Evolutionary conservation across 306 rosid genomes (phyloP).

Genomic region (Acacia acuminata): DNA sequence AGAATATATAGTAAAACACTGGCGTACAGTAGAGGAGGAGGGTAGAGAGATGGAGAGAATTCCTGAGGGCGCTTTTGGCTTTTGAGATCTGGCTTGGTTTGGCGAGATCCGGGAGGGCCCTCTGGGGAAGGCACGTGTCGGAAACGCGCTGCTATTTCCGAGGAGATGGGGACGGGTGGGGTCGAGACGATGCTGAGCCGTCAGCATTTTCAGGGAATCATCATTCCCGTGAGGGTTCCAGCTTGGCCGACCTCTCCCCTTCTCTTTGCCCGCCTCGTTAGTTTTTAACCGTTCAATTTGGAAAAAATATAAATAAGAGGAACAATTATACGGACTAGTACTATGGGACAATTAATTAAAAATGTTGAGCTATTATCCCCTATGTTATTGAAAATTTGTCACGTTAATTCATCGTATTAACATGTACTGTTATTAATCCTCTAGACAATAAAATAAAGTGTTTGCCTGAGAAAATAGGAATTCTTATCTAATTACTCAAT

Average conservation of each 20-base stretch:
- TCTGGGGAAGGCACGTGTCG: neutral
- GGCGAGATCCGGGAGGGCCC: slow-evolving; percentile 12
- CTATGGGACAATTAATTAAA: too few species aligned
- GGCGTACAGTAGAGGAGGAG: neutral
- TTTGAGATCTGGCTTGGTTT: neutral
- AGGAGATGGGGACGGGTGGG: neutral
- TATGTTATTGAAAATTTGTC: too few species aligned
- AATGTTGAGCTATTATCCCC: too few species aligned
- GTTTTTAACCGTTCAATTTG: neutral
- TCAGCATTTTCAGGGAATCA: neutral
- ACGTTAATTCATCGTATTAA: too few species aligned
- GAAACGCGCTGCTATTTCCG: neutral
- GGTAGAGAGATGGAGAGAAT: slow-evolving; percentile 33
- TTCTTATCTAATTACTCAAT: too few species aligned
- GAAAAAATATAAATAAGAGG: too few species aligned
- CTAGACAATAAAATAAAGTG: too few species aligned
- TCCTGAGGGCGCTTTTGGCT: neutral
- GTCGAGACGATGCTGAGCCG: neutral
- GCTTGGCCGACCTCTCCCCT: neutral
- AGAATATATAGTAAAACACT: too few species aligned
- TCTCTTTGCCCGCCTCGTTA: neutral
- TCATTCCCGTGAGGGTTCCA: neutral
- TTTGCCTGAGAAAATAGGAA: too few species aligned
- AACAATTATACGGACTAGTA: too few species aligned
- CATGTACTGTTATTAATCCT: too few species aligned